Percentiles rank a stretch among this genome's conserved stretches.
phyloP scores from a whole-genome alignment of 2,329 filamentous ascomycete genomes.

The Fusarium avenaceum region DNA sequence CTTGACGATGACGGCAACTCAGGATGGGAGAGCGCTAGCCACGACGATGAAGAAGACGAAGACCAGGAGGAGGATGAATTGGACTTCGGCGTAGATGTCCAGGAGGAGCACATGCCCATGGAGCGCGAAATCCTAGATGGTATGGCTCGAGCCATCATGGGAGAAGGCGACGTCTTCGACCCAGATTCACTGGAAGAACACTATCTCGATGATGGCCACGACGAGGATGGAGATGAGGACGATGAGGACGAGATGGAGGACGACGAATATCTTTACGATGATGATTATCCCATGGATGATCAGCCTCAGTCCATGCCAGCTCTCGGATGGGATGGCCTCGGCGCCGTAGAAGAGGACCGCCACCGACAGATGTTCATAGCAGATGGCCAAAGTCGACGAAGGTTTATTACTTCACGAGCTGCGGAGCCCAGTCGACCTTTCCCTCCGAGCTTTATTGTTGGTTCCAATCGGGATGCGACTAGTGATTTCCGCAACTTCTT shows the following conservation, averaged over 20 bases:
- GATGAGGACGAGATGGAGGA: conserved; percentile 81
- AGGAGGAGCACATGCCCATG: conserved; percentile 65
- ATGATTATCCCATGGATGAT: conserved; percentile 65
- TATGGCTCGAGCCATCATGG: conserved; percentile 69
- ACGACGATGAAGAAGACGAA: conserved; percentile 66
- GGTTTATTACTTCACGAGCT: conserved; percentile 51
- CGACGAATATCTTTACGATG: conserved; percentile 73
- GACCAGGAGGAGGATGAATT: conserved; percentile 66
- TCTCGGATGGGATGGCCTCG: conserved; percentile 70
- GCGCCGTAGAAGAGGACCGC: conserved; percentile 64
- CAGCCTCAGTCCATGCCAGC: conserved; percentile 62
- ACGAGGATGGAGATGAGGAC: conserved; percentile 71
- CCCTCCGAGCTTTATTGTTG: conserved; percentile 68
- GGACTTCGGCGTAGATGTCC: conserved; percentile 69
- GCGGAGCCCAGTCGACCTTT: conserved; percentile 69
- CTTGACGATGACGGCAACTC: conserved; percentile 71
- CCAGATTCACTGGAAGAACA: conserved; percentile 66
- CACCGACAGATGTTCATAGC: conserved; percentile 64
- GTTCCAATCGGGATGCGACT: conserved; percentile 66
- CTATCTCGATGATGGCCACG: conserved; percentile 68
- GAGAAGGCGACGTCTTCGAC: conserved; percentile 65
- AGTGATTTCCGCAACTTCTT: conserved; percentile 66
- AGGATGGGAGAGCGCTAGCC: conserved; percentile 72
- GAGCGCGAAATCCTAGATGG: conserved; percentile 63
- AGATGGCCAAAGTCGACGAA: conserved; percentile 62